Evolutionary conservation across 2,329 filamentous ascomycete genomes (phyloP).

Genomic region (Fonsecaea pedrosoi): DNA sequence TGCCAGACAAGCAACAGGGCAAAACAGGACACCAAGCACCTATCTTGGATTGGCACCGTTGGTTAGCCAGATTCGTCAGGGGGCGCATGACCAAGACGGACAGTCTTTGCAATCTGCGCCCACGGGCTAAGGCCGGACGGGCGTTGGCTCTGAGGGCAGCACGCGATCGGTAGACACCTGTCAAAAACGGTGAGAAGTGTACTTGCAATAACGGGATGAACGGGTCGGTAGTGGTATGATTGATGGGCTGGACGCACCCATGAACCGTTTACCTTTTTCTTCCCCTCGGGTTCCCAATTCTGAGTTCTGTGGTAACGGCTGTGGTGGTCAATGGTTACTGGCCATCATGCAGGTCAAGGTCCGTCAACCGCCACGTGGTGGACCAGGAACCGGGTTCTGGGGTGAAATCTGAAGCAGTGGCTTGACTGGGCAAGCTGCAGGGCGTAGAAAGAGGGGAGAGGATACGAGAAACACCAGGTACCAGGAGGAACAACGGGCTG

Average conservation of each 20-base stretch:
- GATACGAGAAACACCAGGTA: conserved; percentile 4
- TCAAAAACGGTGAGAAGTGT: neutral
- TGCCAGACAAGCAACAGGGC: neutral
- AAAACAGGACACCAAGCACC: neutral
- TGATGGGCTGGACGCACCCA: neutral
- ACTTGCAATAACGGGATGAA: neutral
- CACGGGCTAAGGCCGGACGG: neutral
- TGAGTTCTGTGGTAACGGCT: conserved; percentile 2
- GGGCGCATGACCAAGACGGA: neutral
- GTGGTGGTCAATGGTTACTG: neutral
- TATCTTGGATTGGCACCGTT: neutral
- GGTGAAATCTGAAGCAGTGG: conserved; percentile 15
- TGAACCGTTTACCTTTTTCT: conserved; percentile 4
- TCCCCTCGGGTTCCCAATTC: neutral
- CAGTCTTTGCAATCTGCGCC: neutral
- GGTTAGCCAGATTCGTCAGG: conserved; percentile 1
- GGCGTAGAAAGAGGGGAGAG: conserved; percentile 1
- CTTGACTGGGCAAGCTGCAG: conserved; percentile 8
- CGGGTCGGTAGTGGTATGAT: neutral
- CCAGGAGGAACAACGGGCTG: neutral
- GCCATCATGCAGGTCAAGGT: conserved; percentile 14
- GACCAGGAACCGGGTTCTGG: neutral
- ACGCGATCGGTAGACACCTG: neutral
- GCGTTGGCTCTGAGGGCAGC: neutral
- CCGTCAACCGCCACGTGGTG: conserved; percentile 13